A percentile compares a stretch with the other conserved stretches of the same genome.
Conservation (phyloP, 2,329 filamentous ascomycete genomes). For the Aspergillus proliferans region DNA sequence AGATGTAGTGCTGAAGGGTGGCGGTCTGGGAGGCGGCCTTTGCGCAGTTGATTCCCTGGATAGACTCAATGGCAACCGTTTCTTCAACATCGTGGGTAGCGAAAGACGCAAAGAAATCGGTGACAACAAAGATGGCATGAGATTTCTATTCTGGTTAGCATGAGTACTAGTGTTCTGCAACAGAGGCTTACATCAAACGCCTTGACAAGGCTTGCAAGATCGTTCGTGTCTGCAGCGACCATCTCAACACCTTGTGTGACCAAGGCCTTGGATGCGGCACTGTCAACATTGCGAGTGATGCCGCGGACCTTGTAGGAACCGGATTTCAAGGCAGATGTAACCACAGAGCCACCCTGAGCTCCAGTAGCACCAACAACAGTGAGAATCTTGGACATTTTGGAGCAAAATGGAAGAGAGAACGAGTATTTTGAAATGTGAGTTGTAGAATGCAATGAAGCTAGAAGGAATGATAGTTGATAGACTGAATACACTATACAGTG, state of each 20-base stretch:
- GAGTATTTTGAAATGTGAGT: too few species aligned
- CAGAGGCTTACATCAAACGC: slow-evolving; percentile 3
- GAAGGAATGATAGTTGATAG: too few species aligned
- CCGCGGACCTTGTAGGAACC: slow-evolving; percentile 2
- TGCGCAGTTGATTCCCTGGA: slow-evolving; percentile 39
- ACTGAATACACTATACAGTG: too few species aligned
- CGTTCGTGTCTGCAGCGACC: slow-evolving; percentile 1
- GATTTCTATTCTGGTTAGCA: neutral
- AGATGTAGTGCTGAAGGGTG: slow-evolving; percentile 42
- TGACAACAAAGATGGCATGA: slow-evolving; percentile 33
- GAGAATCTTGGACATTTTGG: neutral
- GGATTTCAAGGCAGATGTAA: neutral
- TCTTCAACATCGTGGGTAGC: slow-evolving; percentile 20
- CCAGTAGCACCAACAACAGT: slow-evolving; percentile 4
- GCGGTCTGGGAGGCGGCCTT: slow-evolving; percentile 32
- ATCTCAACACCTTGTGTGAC: slow-evolving; percentile 3
- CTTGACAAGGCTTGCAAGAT: neutral
- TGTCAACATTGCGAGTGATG: slow-evolving; percentile 3
- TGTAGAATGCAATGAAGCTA: too few species aligned
- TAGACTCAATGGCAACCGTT: slow-evolving; percentile 32
- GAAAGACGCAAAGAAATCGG: slow-evolving; percentile 38
- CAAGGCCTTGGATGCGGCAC: neutral
- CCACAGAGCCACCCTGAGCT: slow-evolving; percentile 4
- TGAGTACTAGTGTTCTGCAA: neutral
- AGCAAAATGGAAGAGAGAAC: too few species aligned